Conservation (phyloP, 2,329 filamentous ascomycete species). For the Nigrograna mackinnonii region DNA sequence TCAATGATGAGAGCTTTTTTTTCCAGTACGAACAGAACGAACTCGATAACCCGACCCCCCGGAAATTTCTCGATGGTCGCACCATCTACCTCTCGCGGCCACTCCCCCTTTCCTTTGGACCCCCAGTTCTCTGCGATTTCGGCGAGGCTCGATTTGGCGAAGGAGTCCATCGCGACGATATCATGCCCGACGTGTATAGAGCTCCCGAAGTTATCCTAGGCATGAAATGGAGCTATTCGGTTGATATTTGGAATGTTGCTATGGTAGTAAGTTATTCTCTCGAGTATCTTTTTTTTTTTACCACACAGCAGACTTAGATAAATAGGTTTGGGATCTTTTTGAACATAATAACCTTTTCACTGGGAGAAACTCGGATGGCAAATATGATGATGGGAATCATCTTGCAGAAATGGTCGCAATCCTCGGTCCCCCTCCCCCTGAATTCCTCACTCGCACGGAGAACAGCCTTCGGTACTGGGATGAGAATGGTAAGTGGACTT, state of each 20-base stretch:
- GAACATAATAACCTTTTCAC: constrained; percentile 33
- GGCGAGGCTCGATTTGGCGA: constrained; percentile 32
- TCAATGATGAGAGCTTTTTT: constrained; percentile 32
- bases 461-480: constrained; percentile 25
- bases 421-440: constrained; percentile 25
- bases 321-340: constrained; percentile 37
- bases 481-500: constrained; percentile 22
- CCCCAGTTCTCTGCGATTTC: constrained; percentile 33
- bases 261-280: constrained; percentile 25
- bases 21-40: constrained; percentile 29
- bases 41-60: constrained; percentile 21
- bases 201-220: constrained; percentile 40
- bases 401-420: constrained; percentile 28
- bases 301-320: not conserved
- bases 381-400: constrained; percentile 21
- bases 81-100: constrained; percentile 25
- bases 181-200: constrained; percentile 39
- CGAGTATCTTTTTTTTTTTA: not conserved
- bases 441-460: constrained; percentile 25
- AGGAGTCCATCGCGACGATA: constrained; percentile 22
- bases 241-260: constrained; percentile 43
- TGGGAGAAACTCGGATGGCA: constrained; percentile 13
- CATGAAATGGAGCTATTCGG: constrained; percentile 37
- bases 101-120: constrained; percentile 9
- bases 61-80: constrained; percentile 29